Conservation (phyloP, 2,329 filamentous ascomycete species). For the Fusarium xyrophilum region DNA sequence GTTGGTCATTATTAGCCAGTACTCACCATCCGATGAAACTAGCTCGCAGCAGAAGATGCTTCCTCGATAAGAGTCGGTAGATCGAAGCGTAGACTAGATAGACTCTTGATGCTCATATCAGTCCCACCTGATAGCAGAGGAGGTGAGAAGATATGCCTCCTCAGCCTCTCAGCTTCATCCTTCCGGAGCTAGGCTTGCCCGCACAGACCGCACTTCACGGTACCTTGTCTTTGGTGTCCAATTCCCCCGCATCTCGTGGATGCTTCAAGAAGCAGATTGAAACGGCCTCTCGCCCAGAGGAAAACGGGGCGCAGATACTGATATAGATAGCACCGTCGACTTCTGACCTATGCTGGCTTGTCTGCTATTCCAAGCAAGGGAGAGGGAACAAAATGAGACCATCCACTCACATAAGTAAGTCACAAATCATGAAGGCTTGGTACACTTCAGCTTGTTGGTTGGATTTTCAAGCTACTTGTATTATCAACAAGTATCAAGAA, state of each 20-base stretch:
- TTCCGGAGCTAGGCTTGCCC: not conserved
- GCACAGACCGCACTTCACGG: not conserved
- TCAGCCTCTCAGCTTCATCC: too few species aligned
- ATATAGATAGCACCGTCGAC: too few species aligned
- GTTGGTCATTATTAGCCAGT: not conserved
- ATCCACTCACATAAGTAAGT: not conserved
- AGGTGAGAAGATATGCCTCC: rapidly evolving
- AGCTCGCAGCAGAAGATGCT: too few species aligned
- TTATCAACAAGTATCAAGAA: not conserved
- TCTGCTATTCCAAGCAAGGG: not conserved
- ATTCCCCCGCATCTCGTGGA: not conserved
- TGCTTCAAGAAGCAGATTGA: rapidly evolving
- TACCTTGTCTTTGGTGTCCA: rapidly evolving
- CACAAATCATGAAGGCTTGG: rapidly evolving
- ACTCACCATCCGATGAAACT: rapidly evolving
- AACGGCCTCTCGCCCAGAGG: rapidly evolving
- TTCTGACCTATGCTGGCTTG: not conserved
- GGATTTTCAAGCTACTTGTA: too few species aligned
- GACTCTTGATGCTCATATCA: not conserved
- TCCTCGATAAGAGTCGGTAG: not conserved
- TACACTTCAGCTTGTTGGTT: not conserved
- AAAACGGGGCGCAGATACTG: too few species aligned
- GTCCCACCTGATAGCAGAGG: not conserved
- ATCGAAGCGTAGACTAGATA: too few species aligned
- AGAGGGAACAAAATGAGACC: rapidly evolving